Evolutionary conservation across 140 eudicot genomes (phyloP).

Genomic region (Oenanthe javanica): DNA sequence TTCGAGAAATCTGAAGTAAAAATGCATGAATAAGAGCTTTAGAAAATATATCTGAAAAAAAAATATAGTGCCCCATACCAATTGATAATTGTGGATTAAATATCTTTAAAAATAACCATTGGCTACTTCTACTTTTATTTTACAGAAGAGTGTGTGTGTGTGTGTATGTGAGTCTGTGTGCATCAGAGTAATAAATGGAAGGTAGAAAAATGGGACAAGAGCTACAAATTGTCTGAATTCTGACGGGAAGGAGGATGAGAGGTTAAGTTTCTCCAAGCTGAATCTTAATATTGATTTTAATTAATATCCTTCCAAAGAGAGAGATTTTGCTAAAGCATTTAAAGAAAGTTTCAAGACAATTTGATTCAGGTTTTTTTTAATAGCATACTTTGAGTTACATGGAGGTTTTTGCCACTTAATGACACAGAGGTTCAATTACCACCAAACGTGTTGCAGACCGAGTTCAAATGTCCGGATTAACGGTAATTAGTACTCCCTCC

Average conservation of each 20-base stretch:
- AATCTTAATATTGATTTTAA: background rate
- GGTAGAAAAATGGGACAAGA: background rate
- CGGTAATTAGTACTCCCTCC: background rate
- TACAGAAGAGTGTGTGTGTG: background rate
- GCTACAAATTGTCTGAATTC: background rate
- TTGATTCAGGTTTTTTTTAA: background rate
- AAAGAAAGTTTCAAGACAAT: too few species aligned
- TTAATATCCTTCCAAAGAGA: background rate
- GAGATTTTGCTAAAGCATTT: background rate
- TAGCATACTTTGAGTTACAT: background rate
- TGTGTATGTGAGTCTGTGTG: too few species aligned
- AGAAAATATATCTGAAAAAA: too few species aligned
- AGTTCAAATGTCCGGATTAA: background rate
- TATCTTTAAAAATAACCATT: too few species aligned
- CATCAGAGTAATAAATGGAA: background rate
- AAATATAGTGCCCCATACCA: background rate
- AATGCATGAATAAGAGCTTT: background rate
- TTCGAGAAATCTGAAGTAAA: background rate
- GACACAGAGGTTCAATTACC: background rate
- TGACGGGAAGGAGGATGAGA: background rate
- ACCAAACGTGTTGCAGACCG: background rate
- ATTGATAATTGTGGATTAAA: background rate
- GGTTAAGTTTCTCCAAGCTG: background rate
- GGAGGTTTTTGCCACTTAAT: background rate
- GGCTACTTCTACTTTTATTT: background rate